Percentiles rank a stretch among this genome's conserved stretches.
Evolutionary conservation across 352 stramenopile species (phyloP).

Genomic region (Phytopythium vexans): DNA sequence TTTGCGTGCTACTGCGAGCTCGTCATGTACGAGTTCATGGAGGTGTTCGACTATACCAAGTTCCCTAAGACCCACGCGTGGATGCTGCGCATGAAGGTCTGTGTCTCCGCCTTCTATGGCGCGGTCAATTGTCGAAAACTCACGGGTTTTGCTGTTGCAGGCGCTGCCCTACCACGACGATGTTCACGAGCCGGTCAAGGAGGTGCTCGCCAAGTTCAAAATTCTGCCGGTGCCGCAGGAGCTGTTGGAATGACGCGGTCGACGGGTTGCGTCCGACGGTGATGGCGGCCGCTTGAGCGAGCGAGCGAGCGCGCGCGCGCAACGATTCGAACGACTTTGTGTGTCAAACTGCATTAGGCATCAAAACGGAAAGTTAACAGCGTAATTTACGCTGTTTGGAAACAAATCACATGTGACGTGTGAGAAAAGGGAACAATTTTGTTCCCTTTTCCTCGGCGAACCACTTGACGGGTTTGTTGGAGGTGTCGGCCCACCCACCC

Average conservation of each 20-base stretch:
- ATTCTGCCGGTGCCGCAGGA: slow-evolving; percentile 8
- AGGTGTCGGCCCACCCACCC: too few relatives aligned
- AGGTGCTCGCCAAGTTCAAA: slow-evolving; percentile 27
- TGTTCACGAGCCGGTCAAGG: slow-evolving; percentile 24
- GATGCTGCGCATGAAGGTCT: slow-evolving; percentile 26
- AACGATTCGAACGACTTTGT: too few relatives aligned
- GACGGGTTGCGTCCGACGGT: slow-evolving; percentile 2
- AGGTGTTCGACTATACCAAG: slow-evolving; percentile 22
- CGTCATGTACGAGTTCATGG: slow-evolving; percentile 31
- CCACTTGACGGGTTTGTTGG: too few relatives aligned
- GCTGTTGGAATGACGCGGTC: slow-evolving; percentile 19
- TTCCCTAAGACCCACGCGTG: slow-evolving; percentile 21
- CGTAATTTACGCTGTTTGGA: too few relatives aligned
- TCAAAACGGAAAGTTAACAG: too few relatives aligned
- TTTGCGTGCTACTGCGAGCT: slow-evolving; percentile 43
- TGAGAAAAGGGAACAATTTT: too few relatives aligned
- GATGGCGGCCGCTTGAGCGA: too few relatives aligned
- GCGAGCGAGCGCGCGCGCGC: too few relatives aligned
- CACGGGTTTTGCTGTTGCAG: slow-evolving; percentile 1
- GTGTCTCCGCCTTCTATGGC: slow-evolving; percentile 1
- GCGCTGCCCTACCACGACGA: slow-evolving; percentile 30
- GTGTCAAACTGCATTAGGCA: too few relatives aligned
- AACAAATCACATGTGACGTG: too few relatives aligned
- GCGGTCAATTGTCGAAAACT: neutral
- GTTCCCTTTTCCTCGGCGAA: too few relatives aligned